phyloP scores from a whole-genome alignment of 2,329 filamentous ascomycete genomes.

The Aspergillus novoparasiticus region DNA sequence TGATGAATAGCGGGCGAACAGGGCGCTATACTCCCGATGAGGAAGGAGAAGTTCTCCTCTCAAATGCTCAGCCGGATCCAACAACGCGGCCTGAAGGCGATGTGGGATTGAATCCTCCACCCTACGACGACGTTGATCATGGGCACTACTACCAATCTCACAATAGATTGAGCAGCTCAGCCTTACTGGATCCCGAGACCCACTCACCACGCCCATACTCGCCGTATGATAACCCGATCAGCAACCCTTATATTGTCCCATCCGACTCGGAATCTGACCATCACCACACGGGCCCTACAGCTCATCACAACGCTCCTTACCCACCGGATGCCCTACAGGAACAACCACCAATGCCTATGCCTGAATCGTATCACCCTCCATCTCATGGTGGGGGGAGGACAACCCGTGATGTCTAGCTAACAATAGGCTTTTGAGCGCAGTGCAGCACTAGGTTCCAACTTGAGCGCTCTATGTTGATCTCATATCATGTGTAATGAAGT shows the following conservation, averaged over 20 bases:
- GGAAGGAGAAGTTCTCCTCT: slow-evolving; percentile 43
- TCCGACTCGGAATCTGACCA: slow-evolving; percentile 21
- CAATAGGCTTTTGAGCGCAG: background rate
- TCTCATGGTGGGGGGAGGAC: slow-evolving; percentile 19
- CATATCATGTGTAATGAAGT: slow-evolving; percentile 7
- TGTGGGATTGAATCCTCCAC: slow-evolving; percentile 17
- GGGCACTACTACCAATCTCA: slow-evolving; percentile 15
- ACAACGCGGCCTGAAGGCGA: slow-evolving; percentile 19
- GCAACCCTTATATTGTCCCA: slow-evolving; percentile 18
- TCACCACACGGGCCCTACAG: slow-evolving; percentile 18
- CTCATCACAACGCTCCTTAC: slow-evolving; percentile 19
- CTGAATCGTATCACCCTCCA: slow-evolving; percentile 32
- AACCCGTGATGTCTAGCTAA: background rate
- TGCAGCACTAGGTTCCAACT: background rate
- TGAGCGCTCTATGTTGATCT: background rate
- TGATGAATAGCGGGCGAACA: slow-evolving; percentile 25
- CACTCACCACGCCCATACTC: slow-evolving; percentile 20
- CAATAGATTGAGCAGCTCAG: slow-evolving; percentile 13
- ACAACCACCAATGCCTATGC: slow-evolving; percentile 34
- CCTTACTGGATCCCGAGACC: slow-evolving; percentile 17
- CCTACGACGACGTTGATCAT: slow-evolving; percentile 21
- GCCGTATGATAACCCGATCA: slow-evolving; percentile 21
- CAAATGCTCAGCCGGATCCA: slow-evolving; percentile 42
- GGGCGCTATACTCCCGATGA: slow-evolving; percentile 34
- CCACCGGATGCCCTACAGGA: slow-evolving; percentile 30